Evolutionary conservation across 352 stramenopile genomes (phyloP).

Genomic region (Phytopythium oedochilum): DNA sequence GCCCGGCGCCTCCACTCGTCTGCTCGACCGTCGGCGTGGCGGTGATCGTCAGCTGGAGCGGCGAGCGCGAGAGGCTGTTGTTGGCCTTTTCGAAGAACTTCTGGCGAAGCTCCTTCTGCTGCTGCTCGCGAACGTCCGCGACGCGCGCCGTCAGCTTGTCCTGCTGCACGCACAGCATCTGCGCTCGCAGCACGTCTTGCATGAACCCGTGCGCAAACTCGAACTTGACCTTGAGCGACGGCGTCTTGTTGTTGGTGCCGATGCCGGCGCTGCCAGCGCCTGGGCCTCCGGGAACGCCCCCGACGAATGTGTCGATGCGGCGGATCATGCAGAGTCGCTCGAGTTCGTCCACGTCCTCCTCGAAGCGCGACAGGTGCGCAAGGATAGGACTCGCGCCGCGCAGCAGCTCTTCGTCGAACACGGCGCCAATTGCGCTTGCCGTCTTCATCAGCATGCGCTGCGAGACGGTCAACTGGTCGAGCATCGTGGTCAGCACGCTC

Average conservation of each 20-base stretch:
- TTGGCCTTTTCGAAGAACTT: conserved; percentile 76
- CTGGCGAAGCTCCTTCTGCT: conserved; percentile 71
- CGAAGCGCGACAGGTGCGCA: conserved; percentile 60
- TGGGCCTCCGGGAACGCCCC: conserved; percentile 35
- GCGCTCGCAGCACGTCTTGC: conserved; percentile 72
- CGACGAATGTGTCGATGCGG: conserved; percentile 72
- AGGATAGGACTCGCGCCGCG: conserved; percentile 66
- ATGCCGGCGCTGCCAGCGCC: not conserved
- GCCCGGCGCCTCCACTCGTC: conserved; percentile 10
- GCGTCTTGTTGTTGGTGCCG: not conserved
- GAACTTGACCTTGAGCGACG: conserved; percentile 68
- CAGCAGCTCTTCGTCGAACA: conserved; percentile 76
- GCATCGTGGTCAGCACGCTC: conserved; percentile 75
- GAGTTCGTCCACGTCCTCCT: conserved; percentile 65
- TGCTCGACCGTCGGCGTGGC: not conserved
- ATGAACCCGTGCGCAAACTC: conserved; percentile 87
- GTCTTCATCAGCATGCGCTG: conserved; percentile 88
- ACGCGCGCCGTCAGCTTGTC: conserved; percentile 77
- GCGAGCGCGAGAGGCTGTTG: conserved; percentile 35
- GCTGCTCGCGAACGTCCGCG: conserved; percentile 62
- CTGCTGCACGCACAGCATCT: conserved; percentile 78
- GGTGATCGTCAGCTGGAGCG: conserved; percentile 27
- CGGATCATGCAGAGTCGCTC: conserved; percentile 76
- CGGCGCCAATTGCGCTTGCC: conserved; percentile 67
- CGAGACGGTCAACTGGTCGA: conserved; percentile 79